Evolutionary conservation across 169 alveolate genomes (phyloP).

Genomic region (Plasmodium fragile): DNA sequence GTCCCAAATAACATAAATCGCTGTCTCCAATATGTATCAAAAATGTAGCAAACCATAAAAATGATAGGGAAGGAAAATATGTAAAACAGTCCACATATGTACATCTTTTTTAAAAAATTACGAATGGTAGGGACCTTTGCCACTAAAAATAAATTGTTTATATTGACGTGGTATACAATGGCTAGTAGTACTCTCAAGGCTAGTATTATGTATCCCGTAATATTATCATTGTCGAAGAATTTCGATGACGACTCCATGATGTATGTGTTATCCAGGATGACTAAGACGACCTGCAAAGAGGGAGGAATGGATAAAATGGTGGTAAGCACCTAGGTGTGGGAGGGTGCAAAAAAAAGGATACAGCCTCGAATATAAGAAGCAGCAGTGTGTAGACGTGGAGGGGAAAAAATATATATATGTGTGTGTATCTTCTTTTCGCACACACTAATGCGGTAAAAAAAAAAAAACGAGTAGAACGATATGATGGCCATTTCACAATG

Average conservation of each 20-base stretch:
- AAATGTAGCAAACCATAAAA: constrained; percentile 72
- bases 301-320: background rate
- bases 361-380: background rate
- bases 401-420: background rate
- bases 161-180: constrained; percentile 58
- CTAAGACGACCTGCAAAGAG: constrained; percentile 31
- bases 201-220: constrained; percentile 67
- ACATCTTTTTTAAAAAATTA: constrained; percentile 54
- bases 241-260: constrained; percentile 61
- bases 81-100: constrained; percentile 59
- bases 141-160: constrained; percentile 43
- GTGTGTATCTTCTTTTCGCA: background rate
- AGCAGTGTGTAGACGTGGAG: background rate
- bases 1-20: constrained; percentile 72
- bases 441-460: background rate
- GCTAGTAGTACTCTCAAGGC: constrained; percentile 43
- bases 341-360: background rate
- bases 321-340: background rate
- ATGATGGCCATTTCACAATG: background rate
- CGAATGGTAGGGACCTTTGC: constrained; percentile 39
- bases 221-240: constrained; percentile 66
- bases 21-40: constrained; percentile 74
- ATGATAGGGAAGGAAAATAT: constrained; percentile 68
- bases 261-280: constrained; percentile 49
- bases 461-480: background rate